Evolutionary conservation across 495 filamentous ascomycete species (phyloP), one percentile per base, ranked within the genome.

Genomic region (Astrocystis sublimbata): DNA sequence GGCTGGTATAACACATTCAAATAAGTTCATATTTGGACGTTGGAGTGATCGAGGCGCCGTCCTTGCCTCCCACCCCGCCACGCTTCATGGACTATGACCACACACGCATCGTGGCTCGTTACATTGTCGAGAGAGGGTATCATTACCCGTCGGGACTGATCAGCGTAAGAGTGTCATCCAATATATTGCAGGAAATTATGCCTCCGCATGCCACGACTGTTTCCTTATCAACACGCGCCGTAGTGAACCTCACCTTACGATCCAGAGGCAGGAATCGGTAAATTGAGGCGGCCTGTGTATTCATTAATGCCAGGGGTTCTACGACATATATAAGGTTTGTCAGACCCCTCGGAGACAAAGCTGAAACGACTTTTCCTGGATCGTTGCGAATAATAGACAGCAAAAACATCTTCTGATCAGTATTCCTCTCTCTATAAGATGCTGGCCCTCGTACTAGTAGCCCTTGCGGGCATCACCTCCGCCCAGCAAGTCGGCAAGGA

Each of bases 401-500:
- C 15, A 33, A 24, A 21, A 35, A 42, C 61, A 17, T 62, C 55
- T 59, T 60, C 53, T 57, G n/a, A n/a, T 62, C 51, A 30, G 49
- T 60, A 71, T 60, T 56, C 50, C 62, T 45, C 58, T 55, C 58
- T 68, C 64, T 61, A n/a, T n/a, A 67, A 58, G 56, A 72, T 72
- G 70, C 67, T 72, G 68, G 62, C 71, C 43, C 67, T 74, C 62
- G 58, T 71, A 51, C 50, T 67, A 28, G 73, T 78, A 47, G 76
- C 77, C 74, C 70, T 83, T 35, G 68, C 80, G 65, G 75, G 75
- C 60, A 47, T 71, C 35, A 76, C 75, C 62, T 60, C 71, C 24
- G 79, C 76, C 63, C 87, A 89, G 75, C 77, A 85, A 71, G 80
- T 78, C 52, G 85, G 85, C 73, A 82, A 74, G n/a, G 60, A 78